Evolutionary conservation across 1,139 yeast species (phyloP), one percentile per base, ranked within the genome.

Genomic region (Candida sp.): DNA sequence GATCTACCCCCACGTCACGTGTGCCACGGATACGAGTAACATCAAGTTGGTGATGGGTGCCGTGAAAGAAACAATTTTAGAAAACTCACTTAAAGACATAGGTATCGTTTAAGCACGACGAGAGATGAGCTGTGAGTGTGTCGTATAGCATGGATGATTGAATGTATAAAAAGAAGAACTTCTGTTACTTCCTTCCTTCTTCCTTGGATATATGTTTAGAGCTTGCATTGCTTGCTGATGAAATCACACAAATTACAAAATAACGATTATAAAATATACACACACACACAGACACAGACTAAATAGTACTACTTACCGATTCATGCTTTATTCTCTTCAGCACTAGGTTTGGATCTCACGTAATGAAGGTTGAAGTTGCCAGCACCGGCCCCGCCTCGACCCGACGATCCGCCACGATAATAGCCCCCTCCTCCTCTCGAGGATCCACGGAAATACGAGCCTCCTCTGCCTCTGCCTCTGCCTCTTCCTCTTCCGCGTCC

Each of bases 11-110:
- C 96, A 92, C 64, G 89, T 92, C 31, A 92, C 98, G 3, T 97
- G 92, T 66, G 98, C 98, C 0, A 92, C 97, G 1, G 97, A 92
- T 67, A 91, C 98, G 7, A 85, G 91, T 28, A 92, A 92, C 66
- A 91, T 92, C 57, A 85, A 88, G 62, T 74, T 91, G 61, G 97
- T 92, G 5, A 90, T 92, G 75, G 96, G 96, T 3, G 96, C 96
- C 12, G 94, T 92, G 32, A 88, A 88, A 65, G 97, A 91, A 68
- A 90, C 97, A 3, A 88, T 92, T 49, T 77, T 92, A 65, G 96
- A 90, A 62, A 92, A 92, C 66, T 80, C 92, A 28, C 78, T 92
- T 58, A 85, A 86, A 67, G 97, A 91, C 63, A 88, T 96, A 59
- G 98, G 98, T 47, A 83, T 92, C 49, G 73, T 90, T 56, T 84